Percentiles rank a stretch among this genome's conserved stretches.
phyloP scores from a whole-genome alignment of 1,284 basidiomycete species.

The Pseudozyma hubeiensis region DNA sequence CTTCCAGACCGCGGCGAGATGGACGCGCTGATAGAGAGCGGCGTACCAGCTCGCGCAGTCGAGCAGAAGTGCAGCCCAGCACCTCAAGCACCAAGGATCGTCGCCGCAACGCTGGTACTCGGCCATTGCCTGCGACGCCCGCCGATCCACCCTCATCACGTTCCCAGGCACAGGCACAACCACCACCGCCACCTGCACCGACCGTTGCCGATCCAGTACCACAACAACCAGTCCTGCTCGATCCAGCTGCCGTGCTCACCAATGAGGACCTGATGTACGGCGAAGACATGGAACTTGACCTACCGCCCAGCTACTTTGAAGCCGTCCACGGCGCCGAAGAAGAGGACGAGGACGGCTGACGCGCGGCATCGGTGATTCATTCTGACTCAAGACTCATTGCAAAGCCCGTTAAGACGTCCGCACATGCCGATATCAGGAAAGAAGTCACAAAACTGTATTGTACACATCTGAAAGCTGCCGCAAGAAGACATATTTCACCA shows the following conservation, averaged over 20 bases:
- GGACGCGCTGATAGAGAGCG: slow-evolving; percentile 10
- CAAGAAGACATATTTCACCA: slow-evolving; percentile 9
- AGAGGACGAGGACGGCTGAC: slow-evolving; percentile 12
- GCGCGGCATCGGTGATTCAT: too few relatives aligned
- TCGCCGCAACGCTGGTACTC: neutral
- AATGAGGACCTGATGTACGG: slow-evolving; percentile 41
- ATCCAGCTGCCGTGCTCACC: slow-evolving; percentile 10
- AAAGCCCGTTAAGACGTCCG: neutral
- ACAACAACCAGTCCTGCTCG: slow-evolving; percentile 1
- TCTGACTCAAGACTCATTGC: neutral
- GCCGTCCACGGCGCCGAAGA: slow-evolving; percentile 43
- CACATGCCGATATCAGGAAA: neutral
- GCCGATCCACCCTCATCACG: neutral
- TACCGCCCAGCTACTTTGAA: slow-evolving; percentile 64
- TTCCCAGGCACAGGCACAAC: neutral
- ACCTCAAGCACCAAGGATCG: neutral
- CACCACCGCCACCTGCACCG: neutral
- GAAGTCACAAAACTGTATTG: slow-evolving; percentile 16
- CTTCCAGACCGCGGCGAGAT: slow-evolving; percentile 3
- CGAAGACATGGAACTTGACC: slow-evolving; percentile 52
- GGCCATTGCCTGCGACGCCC: slow-evolving; percentile 4
- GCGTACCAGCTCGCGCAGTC: neutral
- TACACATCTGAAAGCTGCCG: slow-evolving; percentile 26
- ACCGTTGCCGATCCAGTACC: slow-evolving; percentile 1
- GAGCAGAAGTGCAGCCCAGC: neutral